Conservation (phyloP, 805 yeast genomes). For the Candida koratica region DNA sequence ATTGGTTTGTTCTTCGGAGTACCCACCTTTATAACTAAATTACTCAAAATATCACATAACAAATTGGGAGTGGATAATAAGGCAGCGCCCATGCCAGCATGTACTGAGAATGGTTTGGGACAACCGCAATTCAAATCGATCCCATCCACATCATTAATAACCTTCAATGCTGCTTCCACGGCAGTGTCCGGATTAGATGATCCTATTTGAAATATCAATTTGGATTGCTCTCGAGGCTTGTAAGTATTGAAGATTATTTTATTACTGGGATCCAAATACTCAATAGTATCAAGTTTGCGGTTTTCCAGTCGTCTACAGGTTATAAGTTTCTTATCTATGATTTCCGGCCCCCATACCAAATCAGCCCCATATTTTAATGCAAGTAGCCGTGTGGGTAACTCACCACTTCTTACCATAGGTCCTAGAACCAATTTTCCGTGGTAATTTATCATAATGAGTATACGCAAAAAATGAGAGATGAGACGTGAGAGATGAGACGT, state of each 20-base stretch:
- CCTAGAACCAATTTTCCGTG: constrained; percentile 81
- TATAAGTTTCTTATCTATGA: constrained; percentile 78
- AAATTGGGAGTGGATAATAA: constrained; percentile 76
- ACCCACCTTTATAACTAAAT: constrained; percentile 78
- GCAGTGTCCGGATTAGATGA: constrained; percentile 81
- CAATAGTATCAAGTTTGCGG: constrained; percentile 53
- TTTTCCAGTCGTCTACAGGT: constrained; percentile 66
- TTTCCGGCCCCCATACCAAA: constrained; percentile 92
- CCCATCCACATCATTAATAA: constrained; percentile 84
- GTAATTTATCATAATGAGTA: constrained; percentile 37
- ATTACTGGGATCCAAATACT: constrained; percentile 46
- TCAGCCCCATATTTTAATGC: constrained; percentile 87
- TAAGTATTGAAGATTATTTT: constrained; percentile 68
- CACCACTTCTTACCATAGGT: constrained; percentile 97
- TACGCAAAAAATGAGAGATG: background rate
- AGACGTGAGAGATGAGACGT: background rate
- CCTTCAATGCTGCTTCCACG: constrained; percentile 77
- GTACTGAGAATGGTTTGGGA: constrained; percentile 92
- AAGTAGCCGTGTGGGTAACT: constrained; percentile 80
- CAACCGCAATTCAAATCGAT: constrained; percentile 95
- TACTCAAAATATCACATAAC: constrained; percentile 61
- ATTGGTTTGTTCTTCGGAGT: constrained; percentile 72
- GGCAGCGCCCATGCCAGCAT: constrained; percentile 98
- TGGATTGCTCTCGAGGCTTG: constrained; percentile 57
- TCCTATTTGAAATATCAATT: constrained; percentile 86